Base-by-base conservation (phyloP, 345 rosid species). In the Arabis alpina region DNA sequence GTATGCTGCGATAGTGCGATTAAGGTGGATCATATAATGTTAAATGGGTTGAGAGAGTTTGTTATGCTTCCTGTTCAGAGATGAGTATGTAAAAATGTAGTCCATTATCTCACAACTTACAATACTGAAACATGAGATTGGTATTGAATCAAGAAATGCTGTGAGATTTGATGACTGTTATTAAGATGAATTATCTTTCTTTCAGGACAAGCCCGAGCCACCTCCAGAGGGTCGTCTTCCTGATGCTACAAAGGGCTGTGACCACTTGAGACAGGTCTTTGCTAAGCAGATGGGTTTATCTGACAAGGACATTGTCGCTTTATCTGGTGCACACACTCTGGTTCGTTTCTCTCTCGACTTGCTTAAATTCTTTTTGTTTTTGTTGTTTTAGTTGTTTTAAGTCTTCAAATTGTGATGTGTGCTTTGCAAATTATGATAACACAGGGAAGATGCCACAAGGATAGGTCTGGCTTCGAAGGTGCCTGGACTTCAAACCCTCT, bases 141-240 rank as follows among this genome's bases (percentile, higher is more conserved):
- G 6, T 23, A 8, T 25, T 13, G 48, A 23, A 59, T 14, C 39
- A 8, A 13, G 27, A 39, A 45, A 5, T 28, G 7, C 2, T 61
- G 51, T 30, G 34, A 14, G 23, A 11, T 14, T 50, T 61, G 40
- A 72, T 63, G 55, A 5, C 0, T 76, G 47, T 27, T 43, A 4
- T 24, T 62, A 23, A 56, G 2, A 12, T 11, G 56, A 3, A 19
- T 32, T 28, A 0, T 64, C 25, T 2, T 70, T 7, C 3, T 60
- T 24, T 52, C 88, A 93, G 98, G 98, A 93, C 87, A 89, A 91
- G 85, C 89, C 93, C 1, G 52, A 60, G 28, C 93, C 99, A 66
- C 98, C 99, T 19, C 95, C 92, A 2, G 99, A 94, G 78, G 99
- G 99, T 4, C 99, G 99, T 70, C 84, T 94, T 19, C 99, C 99